Evolutionary conservation across 148 eudicot genomes (phyloP).

Genomic region (Simmondsia chinensis): DNA sequence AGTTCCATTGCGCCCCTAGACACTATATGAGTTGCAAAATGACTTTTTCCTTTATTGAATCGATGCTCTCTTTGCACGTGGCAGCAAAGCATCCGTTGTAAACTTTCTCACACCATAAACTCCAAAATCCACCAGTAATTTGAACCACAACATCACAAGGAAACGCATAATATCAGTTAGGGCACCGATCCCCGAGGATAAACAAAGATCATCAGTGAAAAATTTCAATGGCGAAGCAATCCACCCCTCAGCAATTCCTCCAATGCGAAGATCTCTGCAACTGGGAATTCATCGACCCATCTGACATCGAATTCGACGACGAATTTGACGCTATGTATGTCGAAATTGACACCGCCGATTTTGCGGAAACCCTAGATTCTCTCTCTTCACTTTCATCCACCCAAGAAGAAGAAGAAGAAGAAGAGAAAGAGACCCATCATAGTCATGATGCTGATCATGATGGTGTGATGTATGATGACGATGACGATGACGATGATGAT

Average conservation of each 20-base stretch:
- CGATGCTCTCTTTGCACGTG: too few relatives aligned
- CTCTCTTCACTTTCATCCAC: slow-evolving; percentile 13
- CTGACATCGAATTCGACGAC: slow-evolving; percentile 15
- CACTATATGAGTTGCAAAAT: too few relatives aligned
- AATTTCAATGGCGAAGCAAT: slow-evolving; percentile 13
- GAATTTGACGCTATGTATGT: slow-evolving; percentile 2
- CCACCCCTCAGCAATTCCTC: neutral
- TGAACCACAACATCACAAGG: too few relatives aligned
- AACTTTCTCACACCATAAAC: slow-evolving; percentile 4
- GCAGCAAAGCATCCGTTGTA: too few relatives aligned
- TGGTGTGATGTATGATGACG: neutral
- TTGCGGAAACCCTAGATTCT: slow-evolving; percentile 11
- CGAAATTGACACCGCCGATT: slow-evolving; percentile 6
- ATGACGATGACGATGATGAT: slow-evolving; percentile 12
- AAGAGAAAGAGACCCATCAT: neutral
- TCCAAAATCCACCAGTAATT: neutral
- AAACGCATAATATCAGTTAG: too few relatives aligned
- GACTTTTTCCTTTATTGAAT: too few relatives aligned
- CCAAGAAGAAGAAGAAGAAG: slow-evolving; percentile 5
- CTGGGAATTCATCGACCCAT: slow-evolving; percentile 36
- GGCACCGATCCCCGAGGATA: too few relatives aligned
- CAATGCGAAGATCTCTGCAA: slow-evolving; percentile 21
- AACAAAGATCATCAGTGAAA: neutral
- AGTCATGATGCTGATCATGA: slow-evolving; percentile 1
- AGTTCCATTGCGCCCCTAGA: too few relatives aligned